Evolutionary conservation across 169 alveolate species (phyloP), one percentile per base, ranked within the genome.

Genomic region (Plasmodium knowlesi): DNA sequence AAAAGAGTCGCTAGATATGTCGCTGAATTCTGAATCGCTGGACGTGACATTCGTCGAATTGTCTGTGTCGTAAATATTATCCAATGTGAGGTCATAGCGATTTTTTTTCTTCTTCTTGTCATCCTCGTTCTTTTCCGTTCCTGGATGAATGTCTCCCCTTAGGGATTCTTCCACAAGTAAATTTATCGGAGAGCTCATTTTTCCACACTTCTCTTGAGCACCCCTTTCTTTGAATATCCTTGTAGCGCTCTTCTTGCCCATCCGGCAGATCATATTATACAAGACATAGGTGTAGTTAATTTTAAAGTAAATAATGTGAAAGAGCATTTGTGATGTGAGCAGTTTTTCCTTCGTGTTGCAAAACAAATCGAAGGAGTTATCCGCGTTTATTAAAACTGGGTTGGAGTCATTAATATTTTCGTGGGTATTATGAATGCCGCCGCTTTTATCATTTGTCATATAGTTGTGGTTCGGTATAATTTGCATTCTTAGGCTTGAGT

Each of bases 41-140:
- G 57, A 34, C 19, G 71, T 41, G 34, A 34, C 39, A 25, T 80
- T 71, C 8, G 70, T 81, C 14, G 91, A 79, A 91, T 91, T 91
- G 57, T 91, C 95, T 22, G 95, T 91, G 67, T 91, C 95, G 53
- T 91, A 91, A 43, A 91, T 82, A 39, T 89, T 89, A 50, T 78
- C 39, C 34, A 89, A 79, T 39, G 94, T 78, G 32, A 89, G 71
- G 39, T 79, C 83, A 46, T 73, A 89, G 2, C 73, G 25, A 70
- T 89, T 89, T 57, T 25, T 57, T 16, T 74, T 81, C 28, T 16
- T 91, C 5, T 53, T 30, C 43, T 32, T 61, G 5, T 34, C 71
- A 74, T 28, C 39, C 5, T 50, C 57, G 39, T 76, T 16, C 32
- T n/a, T 10, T 39, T 10, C 19, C 4, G 71, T 46, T 12, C 67